These are phyloP conservation scores for Candida adriatica DNA, from an alignment of 805 yeast genomes.

Conservation along the genomic window DNA sequence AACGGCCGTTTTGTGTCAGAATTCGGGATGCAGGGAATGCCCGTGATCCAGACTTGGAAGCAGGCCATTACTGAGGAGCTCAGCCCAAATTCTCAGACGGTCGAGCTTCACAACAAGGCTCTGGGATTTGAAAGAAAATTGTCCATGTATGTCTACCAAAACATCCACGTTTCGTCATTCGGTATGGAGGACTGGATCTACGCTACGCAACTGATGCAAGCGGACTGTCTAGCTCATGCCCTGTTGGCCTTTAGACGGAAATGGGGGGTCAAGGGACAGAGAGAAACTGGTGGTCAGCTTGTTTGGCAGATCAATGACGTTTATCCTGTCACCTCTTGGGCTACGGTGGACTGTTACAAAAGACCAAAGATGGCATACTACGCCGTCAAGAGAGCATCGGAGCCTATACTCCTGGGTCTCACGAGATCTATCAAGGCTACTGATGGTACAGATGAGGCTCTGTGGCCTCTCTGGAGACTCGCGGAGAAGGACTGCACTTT, in stretches of 20 bases:
- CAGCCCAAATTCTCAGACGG: constrained; percentile 36
- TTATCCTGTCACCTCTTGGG: constrained; percentile 49
- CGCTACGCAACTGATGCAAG: constrained; percentile 46
- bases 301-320: constrained; percentile 52
- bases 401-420: constrained; percentile 20
- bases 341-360: constrained; percentile 35
- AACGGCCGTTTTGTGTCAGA: constrained; percentile 46
- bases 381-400: constrained; percentile 37
- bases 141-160: constrained; percentile 40
- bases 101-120: constrained; percentile 45
- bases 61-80: constrained; percentile 34
- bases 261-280: constrained; percentile 33
- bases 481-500: constrained; percentile 5
- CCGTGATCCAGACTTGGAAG: constrained; percentile 30
- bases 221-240: constrained; percentile 42
- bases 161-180: constrained; percentile 30
- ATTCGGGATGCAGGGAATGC: constrained; percentile 48
- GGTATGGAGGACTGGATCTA: constrained; percentile 39
- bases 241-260: constrained; percentile 39
- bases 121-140: constrained; percentile 40
- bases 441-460: constrained; percentile 9
- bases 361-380: constrained; percentile 42
- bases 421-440: constrained; percentile 9
- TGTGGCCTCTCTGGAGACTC: constrained; percentile 6
- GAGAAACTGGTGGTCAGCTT: constrained; percentile 38